phyloP scores from a whole-genome alignment of 208 protist species.

The Crithidia sp. region DNA sequence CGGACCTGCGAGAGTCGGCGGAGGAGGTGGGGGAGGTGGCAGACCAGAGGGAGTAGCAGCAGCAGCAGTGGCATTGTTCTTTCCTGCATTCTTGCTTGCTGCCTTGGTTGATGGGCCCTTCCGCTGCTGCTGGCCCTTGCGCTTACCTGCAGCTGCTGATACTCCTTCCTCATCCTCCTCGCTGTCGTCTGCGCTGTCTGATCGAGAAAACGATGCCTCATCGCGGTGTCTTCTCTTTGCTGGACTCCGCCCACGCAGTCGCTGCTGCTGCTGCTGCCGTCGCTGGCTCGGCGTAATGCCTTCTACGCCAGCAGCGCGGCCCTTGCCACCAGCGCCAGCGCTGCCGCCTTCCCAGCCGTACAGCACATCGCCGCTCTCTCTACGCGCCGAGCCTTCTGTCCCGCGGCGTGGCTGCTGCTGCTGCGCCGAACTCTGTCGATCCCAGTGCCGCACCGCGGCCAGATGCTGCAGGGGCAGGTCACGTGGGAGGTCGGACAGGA shows the following conservation, averaged over 20 bases:
- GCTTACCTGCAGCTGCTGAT: not conserved
- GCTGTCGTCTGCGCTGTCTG: no score
- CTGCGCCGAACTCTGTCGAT: not conserved
- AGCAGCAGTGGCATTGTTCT: not conserved
- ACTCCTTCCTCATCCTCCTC: no score
- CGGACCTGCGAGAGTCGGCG: slow-evolving; percentile 17
- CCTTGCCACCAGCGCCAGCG: not conserved
- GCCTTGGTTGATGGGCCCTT: not conserved
- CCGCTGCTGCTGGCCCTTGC: no score
- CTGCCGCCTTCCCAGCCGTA: not conserved
- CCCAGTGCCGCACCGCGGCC: slow-evolving; percentile 28
- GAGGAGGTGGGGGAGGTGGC: slow-evolving; percentile 15
- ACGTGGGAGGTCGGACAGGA: slow-evolving; percentile 54
- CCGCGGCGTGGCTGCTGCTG: not conserved
- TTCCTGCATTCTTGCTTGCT: not conserved
- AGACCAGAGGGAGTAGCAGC: not conserved
- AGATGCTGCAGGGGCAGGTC: slow-evolving; percentile 47
- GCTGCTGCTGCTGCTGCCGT: slow-evolving; percentile 13
- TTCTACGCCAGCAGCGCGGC: not conserved
- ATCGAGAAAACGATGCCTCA: no score
- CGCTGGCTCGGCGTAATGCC: slow-evolving; percentile 26
- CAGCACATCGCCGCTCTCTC: not conserved
- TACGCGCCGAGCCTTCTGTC: not conserved
- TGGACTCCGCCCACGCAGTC: not conserved
- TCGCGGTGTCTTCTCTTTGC: not conserved